phyloP scores from a whole-genome alignment of 2,329 filamentous ascomycete species.

The Microcyclosporella mali region DNA sequence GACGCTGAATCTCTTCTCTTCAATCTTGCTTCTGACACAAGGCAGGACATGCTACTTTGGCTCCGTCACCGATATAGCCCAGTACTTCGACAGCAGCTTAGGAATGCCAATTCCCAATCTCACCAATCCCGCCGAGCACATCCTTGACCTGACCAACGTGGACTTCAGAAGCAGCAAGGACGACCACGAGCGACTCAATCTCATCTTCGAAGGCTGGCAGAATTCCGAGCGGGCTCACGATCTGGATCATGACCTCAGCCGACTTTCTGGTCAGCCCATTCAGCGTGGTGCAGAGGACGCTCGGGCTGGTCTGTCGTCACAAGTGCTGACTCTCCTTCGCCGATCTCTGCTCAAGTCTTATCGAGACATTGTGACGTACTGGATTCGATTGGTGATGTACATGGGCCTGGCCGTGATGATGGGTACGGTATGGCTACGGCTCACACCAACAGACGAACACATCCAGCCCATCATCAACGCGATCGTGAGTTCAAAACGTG shows the following conservation, averaged over 20 bases:
- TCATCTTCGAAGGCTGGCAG: slow-evolving; percentile 50
- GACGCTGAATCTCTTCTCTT: slow-evolving; percentile 72
- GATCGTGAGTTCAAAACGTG: slow-evolving; percentile 39
- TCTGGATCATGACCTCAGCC: slow-evolving; percentile 10
- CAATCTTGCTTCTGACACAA: slow-evolving; percentile 62
- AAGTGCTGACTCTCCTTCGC: slow-evolving; percentile 57
- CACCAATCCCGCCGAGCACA: slow-evolving; percentile 69
- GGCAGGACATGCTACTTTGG: slow-evolving; percentile 69
- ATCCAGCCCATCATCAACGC: slow-evolving; percentile 77
- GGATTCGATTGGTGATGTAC: slow-evolving; percentile 75
- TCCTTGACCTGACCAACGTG: slow-evolving; percentile 68
- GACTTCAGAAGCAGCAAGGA: slow-evolving; percentile 55
- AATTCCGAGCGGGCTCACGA: slow-evolving; percentile 32
- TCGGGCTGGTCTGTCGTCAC: slow-evolving; percentile 9
- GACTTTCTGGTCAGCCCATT: slow-evolving; percentile 7
- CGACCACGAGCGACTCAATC: slow-evolving; percentile 37
- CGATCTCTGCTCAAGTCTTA: slow-evolving; percentile 75
- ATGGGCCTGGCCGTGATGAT: slow-evolving; percentile 70
- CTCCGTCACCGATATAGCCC: slow-evolving; percentile 44
- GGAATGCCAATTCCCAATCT: slow-evolving; percentile 57
- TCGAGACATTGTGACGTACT: slow-evolving; percentile 73
- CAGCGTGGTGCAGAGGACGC: background rate
- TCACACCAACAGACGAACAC: slow-evolving; percentile 58
- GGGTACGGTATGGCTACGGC: slow-evolving; percentile 78
- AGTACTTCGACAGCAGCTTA: slow-evolving; percentile 54